Evolutionary conservation across 2,329 filamentous ascomycete species (phyloP).

Genomic region (Emergomyces africanus): DNA sequence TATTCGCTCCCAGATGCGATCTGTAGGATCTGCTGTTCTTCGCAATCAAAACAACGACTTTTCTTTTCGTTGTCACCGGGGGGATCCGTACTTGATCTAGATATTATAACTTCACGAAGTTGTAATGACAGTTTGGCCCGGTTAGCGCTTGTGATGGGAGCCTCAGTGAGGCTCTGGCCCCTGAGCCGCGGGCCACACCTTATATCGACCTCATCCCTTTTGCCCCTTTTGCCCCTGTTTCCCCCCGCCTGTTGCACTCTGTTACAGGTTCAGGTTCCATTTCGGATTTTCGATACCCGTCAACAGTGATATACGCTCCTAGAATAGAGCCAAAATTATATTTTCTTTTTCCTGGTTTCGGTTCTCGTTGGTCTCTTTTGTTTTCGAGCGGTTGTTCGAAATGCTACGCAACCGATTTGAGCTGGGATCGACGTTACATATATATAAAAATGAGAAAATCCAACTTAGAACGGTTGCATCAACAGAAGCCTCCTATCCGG

Average conservation of each 20-base stretch:
- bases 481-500: conserved; percentile 7
- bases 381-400: not conserved
- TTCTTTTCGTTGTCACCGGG: not conserved
- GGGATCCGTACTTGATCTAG: not conserved
- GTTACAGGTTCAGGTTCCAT: not conserved
- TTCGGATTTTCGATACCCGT: not conserved
- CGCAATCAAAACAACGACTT: not conserved
- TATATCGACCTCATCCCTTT: not conserved
- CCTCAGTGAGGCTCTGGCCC: not conserved
- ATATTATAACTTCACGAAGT: not conserved
- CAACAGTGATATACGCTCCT: not conserved
- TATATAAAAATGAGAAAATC: conserved; percentile 6
- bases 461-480: conserved; percentile 14
- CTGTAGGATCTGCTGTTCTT: not conserved
- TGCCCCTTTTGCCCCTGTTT: not conserved
- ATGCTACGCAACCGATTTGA: conserved; percentile 3
- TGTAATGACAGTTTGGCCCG: not conserved
- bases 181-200: not conserved
- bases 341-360: not conserved
- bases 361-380: not conserved
- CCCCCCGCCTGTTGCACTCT: too few species aligned
- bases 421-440: conserved; percentile 7
- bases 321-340: not conserved
- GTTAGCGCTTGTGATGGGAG: not conserved
- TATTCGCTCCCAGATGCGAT: not conserved